Conservation (phyloP, 2,329 filamentous ascomycete genomes). For the Calonectria leucothoes region DNA sequence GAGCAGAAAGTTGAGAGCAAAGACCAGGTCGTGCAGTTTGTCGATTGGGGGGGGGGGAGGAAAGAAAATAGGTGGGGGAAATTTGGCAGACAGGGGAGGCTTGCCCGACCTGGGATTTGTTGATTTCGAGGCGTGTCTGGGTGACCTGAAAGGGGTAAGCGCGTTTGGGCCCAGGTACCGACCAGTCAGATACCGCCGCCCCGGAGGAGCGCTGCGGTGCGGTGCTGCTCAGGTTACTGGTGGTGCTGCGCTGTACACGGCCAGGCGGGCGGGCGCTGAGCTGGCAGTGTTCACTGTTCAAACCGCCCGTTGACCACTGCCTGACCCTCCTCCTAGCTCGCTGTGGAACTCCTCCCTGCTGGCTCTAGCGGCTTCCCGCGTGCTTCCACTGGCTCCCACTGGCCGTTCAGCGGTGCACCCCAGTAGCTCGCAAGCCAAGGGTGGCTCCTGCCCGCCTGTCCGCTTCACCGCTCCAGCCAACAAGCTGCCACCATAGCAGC, state of each 20-base stretch:
- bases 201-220: neutral
- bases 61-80: conserved; percentile 60
- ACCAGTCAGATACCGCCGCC: conserved; percentile 3
- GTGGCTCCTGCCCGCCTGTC: conserved; percentile 19
- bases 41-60: conserved; percentile 42
- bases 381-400: conserved; percentile 13
- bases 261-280: conserved; percentile 1
- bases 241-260: neutral
- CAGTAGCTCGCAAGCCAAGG: conserved; percentile 11
- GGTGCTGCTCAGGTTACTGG: neutral
- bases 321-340: neutral
- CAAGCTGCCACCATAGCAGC: conserved; percentile 15
- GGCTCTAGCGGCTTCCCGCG: conserved; percentile 13
- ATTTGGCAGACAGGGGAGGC: conserved; percentile 54
- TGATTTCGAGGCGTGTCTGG: conserved; percentile 50
- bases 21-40: conserved; percentile 42
- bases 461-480: conserved; percentile 31
- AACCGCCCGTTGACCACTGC: conserved; percentile 6
- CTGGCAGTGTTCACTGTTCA: conserved; percentile 2
- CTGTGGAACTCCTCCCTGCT: conserved; percentile 13
- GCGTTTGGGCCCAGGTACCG: conserved; percentile 42
- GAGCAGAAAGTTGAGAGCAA: conserved; percentile 41
- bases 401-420: neutral
- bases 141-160: conserved; percentile 49
- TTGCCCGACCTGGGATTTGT: conserved; percentile 51